A percentile compares a stretch with the other conserved stretches of the same genome.
Evolutionary conservation across 768 basidiomycete species (phyloP).

Genomic region (Leccinum barrowsii): DNA sequence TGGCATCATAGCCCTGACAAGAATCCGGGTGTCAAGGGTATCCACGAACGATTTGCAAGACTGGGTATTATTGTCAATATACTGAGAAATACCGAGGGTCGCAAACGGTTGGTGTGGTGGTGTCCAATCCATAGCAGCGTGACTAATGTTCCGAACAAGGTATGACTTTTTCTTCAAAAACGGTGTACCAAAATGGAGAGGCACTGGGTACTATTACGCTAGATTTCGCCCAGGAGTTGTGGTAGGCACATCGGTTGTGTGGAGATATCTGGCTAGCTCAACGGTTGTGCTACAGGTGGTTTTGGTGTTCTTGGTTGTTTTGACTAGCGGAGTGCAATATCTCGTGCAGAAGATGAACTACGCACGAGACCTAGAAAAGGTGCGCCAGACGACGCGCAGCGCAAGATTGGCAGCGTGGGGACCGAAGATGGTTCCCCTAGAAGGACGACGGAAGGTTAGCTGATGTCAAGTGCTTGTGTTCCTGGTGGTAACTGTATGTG

Average conservation of each 20-base stretch:
- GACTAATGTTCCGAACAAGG: slow-evolving; percentile 35
- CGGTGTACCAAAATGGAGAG: slow-evolving; percentile 95
- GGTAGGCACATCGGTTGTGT: slow-evolving; percentile 37
- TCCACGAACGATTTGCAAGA: slow-evolving; percentile 89
- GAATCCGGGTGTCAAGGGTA: slow-evolving; percentile 78
- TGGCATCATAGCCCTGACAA: slow-evolving; percentile 77
- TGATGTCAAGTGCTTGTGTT: background rate
- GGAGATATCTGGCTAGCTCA: background rate
- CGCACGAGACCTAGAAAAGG: slow-evolving; percentile 63
- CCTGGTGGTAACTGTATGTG: slow-evolving; percentile 7
- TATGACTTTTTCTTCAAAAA: slow-evolving; percentile 97
- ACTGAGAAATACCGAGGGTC: slow-evolving; percentile 68
- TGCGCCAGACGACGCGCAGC: slow-evolving; percentile 55
- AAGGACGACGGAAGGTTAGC: slow-evolving; percentile 66
- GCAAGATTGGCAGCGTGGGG: slow-evolving; percentile 84
- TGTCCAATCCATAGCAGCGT: background rate
- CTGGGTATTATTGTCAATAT: slow-evolving; percentile 84
- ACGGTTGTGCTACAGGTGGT: slow-evolving; percentile 53
- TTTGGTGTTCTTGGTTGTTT: slow-evolving; percentile 65
- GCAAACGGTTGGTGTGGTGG: slow-evolving; percentile 59
- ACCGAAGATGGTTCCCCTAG: slow-evolving; percentile 59
- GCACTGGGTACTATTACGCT: slow-evolving; percentile 94
- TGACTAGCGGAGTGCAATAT: slow-evolving; percentile 82
- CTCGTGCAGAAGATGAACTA: slow-evolving; percentile 77
- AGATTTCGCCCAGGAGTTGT: slow-evolving; percentile 92